Evolutionary conservation across 2,329 filamentous ascomycete genomes (phyloP).

Genomic region (Verticillium nubilum): DNA sequence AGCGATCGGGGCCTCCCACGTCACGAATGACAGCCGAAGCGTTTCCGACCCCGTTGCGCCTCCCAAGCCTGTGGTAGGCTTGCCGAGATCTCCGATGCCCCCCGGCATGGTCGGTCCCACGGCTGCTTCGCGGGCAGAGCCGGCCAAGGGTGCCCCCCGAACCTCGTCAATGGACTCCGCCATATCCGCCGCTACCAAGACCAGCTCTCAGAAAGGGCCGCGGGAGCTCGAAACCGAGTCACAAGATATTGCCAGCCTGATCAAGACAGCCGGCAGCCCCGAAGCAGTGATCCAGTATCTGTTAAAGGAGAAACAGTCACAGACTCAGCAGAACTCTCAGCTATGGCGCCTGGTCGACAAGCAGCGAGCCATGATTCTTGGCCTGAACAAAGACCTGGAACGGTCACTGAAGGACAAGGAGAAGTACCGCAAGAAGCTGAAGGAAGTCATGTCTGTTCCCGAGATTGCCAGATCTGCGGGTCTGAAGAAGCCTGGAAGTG

Average conservation of each 20-base stretch:
- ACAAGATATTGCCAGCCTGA: constrained; percentile 69
- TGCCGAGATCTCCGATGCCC: constrained; percentile 28
- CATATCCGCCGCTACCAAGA: constrained; percentile 68
- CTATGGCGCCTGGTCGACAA: constrained; percentile 96
- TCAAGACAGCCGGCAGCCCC: constrained; percentile 79
- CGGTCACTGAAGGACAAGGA: constrained; percentile 90
- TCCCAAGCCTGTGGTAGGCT: constrained; percentile 36
- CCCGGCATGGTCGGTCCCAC: constrained; percentile 42
- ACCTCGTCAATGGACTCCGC: constrained; percentile 91
- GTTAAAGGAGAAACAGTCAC: constrained; percentile 85
- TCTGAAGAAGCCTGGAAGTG: constrained; percentile 1
- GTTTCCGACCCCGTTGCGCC: constrained; percentile 35
- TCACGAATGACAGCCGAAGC: constrained; percentile 46
- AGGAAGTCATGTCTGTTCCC: constrained; percentile 56
- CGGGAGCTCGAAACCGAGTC: constrained; percentile 36
- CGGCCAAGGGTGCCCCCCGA: constrained; percentile 46
- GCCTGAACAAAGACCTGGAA: constrained; percentile 91
- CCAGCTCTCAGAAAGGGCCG: constrained; percentile 51
- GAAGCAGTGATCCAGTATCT: constrained; percentile 86
- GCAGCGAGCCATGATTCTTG: constrained; percentile 87
- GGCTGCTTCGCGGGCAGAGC: constrained; percentile 32
- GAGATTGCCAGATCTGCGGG: constrained; percentile 24
- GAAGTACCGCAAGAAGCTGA: constrained; percentile 83
- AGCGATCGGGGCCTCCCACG: constrained; percentile 22
- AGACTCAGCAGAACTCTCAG: constrained; percentile 84